Evolutionary conservation across 2,329 filamentous ascomycete genomes (phyloP).

Genomic region (Periglandula ipomoeae): DNA sequence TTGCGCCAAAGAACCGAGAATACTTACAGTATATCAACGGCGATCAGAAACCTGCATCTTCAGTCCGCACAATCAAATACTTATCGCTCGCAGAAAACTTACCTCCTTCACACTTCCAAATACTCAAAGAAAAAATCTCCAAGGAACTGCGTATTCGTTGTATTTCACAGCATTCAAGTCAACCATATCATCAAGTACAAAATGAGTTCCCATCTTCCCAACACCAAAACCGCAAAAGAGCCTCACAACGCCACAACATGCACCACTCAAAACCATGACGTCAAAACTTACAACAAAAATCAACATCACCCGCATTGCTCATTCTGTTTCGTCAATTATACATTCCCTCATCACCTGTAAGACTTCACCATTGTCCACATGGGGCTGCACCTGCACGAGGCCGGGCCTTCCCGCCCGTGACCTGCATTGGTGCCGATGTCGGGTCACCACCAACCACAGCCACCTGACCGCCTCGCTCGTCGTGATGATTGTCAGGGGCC

Average conservation of each 20-base stretch:
- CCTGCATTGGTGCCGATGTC: conserved; percentile 1
- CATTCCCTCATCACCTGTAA: neutral
- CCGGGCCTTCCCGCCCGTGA: conserved; percentile 1
- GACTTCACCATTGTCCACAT: neutral
- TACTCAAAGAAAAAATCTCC: too few species aligned
- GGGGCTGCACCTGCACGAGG: neutral
- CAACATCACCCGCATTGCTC: neutral
- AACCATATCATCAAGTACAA: too few species aligned
- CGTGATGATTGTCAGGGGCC: neutral
- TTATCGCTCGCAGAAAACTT: too few species aligned
- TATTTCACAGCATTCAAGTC: too few species aligned
- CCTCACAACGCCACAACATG: neutral
- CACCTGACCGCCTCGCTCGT: conserved; percentile 1
- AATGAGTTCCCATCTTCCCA: too few species aligned
- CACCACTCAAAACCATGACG: neutral
- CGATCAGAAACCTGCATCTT: too few species aligned
- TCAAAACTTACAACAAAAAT: neutral
- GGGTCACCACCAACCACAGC: neutral
- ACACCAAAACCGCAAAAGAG: too few species aligned
- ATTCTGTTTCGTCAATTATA: neutral
- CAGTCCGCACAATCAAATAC: too few species aligned
- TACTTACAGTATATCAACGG: too few species aligned
- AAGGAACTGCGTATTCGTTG: too few species aligned
- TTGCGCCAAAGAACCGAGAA: too few species aligned
- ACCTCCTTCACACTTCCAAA: too few species aligned